These are phyloP conservation scores for Xylariales sp. DNA, from an alignment of 2,329 filamentous ascomycete genomes.

Conservation along the genomic window DNA sequence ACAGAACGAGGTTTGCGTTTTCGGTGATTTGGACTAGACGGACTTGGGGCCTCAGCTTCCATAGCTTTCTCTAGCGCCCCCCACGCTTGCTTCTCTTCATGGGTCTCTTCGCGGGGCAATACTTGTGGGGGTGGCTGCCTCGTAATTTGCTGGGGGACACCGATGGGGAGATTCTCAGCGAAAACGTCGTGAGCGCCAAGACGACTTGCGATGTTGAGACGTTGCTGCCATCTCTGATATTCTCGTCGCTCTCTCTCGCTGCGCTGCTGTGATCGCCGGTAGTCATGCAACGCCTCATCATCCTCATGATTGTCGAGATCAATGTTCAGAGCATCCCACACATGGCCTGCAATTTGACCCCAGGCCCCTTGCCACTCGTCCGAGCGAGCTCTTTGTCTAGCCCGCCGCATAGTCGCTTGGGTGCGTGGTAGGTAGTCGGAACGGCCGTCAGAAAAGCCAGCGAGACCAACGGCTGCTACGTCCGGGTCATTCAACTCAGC, in stretches of 20 bases:
- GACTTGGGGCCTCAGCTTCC: slow-evolving; percentile 68
- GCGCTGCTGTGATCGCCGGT: slow-evolving; percentile 63
- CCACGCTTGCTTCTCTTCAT: slow-evolving; percentile 88
- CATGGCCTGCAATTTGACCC: slow-evolving; percentile 70
- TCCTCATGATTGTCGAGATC: slow-evolving; percentile 91
- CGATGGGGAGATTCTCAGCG: slow-evolving; percentile 66
- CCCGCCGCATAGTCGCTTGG: slow-evolving; percentile 66
- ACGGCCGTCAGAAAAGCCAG: slow-evolving; percentile 44
- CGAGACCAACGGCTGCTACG: slow-evolving; percentile 30
- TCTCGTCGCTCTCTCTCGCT: slow-evolving; percentile 66
- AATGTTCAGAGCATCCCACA: slow-evolving; percentile 76
- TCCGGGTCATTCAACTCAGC: slow-evolving; percentile 52
- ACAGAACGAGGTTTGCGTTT: slow-evolving; percentile 80
- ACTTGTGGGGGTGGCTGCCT: slow-evolving; percentile 65
- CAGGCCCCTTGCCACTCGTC: slow-evolving; percentile 92
- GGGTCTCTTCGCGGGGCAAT: slow-evolving; percentile 72
- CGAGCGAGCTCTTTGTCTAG: slow-evolving; percentile 73
- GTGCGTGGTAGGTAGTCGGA: slow-evolving; percentile 64
- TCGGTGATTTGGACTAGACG: slow-evolving; percentile 61
- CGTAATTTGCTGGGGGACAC: slow-evolving; percentile 71
- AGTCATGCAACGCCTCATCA: slow-evolving; percentile 67
- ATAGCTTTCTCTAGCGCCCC: slow-evolving; percentile 88
- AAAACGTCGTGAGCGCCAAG: slow-evolving; percentile 82
- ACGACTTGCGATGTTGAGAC: slow-evolving; percentile 82
- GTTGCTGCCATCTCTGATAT: slow-evolving; percentile 82